Conservation (phyloP, 768 basidiomycete genomes). For the Psilocybe subaeruginosa region DNA sequence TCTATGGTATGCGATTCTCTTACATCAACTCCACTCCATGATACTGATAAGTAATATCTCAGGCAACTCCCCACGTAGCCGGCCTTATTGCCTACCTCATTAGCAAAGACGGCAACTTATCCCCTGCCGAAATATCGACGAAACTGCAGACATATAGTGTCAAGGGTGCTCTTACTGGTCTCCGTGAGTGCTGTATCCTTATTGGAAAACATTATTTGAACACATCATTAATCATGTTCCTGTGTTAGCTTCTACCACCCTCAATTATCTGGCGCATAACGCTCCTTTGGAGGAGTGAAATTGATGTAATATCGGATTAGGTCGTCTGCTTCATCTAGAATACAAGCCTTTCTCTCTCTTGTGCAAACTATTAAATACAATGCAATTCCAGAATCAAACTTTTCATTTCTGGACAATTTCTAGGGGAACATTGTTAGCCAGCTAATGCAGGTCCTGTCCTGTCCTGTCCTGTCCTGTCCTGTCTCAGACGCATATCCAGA, state of each 20-base stretch:
- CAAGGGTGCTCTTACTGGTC: conserved; percentile 30
- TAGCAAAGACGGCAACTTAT: conserved; percentile 30
- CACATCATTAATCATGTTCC: not conserved
- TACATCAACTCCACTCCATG: not conserved
- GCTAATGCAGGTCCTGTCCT: too few relatives aligned
- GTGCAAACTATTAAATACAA: too few relatives aligned
- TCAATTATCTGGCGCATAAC: conserved; percentile 21
- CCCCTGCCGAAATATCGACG: conserved; percentile 33
- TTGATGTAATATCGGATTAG: too few relatives aligned
- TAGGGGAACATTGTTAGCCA: too few relatives aligned
- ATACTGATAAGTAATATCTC: not conserved
- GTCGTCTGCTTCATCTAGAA: too few relatives aligned
- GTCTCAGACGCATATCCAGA: too few relatives aligned
- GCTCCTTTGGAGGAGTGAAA: not conserved
- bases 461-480: too few relatives aligned
- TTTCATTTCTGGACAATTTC: too few relatives aligned
- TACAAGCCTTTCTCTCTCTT: too few relatives aligned
- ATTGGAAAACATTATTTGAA: not conserved
- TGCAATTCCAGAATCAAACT: too few relatives aligned
- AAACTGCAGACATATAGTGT: conserved; percentile 28
- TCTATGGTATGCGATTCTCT: conserved; percentile 23
- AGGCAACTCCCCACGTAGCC: conserved; percentile 36
- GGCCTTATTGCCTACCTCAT: conserved; percentile 43
- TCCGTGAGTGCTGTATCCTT: conserved; percentile 26
- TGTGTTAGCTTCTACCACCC: conserved; percentile 18